Percentiles rank a stretch among this genome's conserved stretches.
phyloP scores from a whole-genome alignment of 495 filamentous ascomycete species.

The Xylaria longipes region DNA sequence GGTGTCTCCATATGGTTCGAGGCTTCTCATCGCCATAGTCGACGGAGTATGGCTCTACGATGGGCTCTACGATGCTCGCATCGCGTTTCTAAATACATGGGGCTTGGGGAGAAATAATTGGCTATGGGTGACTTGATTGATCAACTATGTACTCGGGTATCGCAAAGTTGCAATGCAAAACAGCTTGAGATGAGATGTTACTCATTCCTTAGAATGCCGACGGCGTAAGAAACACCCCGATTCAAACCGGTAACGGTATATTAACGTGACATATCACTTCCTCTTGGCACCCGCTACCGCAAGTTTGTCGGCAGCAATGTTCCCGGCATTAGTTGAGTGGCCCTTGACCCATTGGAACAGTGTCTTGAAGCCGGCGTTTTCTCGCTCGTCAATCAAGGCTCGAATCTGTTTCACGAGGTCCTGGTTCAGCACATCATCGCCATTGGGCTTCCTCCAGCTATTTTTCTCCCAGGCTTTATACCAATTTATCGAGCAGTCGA shows the following conservation, averaged over 20 bases:
- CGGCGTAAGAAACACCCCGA: background rate
- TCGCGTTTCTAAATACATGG: conserved; percentile 6
- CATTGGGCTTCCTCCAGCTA: conserved; percentile 73
- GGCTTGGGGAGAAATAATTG: background rate
- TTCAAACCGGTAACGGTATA: background rate
- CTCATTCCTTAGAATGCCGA: conserved; percentile 4
- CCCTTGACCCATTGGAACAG: conserved; percentile 89
- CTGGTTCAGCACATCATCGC: conserved; percentile 79
- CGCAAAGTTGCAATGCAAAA: conserved; percentile 23
- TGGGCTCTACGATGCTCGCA: background rate
- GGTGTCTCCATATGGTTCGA: background rate
- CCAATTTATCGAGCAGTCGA: conserved; percentile 91
- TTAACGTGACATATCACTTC: background rate
- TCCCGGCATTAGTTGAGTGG: conserved; percentile 71
- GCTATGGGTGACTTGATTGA: background rate
- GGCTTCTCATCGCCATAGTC: background rate
- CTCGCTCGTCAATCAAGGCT: conserved; percentile 72
- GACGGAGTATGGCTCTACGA: background rate
- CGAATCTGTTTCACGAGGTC: conserved; percentile 81
- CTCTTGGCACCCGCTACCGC: conserved; percentile 65
- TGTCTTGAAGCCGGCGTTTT: conserved; percentile 64
- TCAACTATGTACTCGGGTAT: conserved; percentile 18
- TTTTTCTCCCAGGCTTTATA: conserved; percentile 78
- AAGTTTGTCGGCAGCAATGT: conserved; percentile 79
- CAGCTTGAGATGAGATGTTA: conserved; percentile 1